Evolutionary conservation across 352 stramenopile species (phyloP).

Genomic region (Globisporangium carolinianum): DNA sequence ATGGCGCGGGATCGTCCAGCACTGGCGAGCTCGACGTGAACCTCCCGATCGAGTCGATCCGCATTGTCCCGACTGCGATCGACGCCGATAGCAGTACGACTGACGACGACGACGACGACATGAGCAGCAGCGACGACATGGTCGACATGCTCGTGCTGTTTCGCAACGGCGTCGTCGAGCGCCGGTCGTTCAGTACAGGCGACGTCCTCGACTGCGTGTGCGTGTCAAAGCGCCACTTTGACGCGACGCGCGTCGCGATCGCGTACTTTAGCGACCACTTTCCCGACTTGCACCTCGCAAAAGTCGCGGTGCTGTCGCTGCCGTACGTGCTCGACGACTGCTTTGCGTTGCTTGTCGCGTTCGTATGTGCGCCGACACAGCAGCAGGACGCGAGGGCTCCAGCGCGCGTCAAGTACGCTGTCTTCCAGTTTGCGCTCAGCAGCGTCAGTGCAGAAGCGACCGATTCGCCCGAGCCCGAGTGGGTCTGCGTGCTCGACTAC

Average conservation of each 20-base stretch:
- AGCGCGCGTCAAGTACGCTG: constrained; percentile 53
- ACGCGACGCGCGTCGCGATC: constrained; percentile 51
- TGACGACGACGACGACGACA: constrained; percentile 9
- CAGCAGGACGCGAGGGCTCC: constrained; percentile 15
- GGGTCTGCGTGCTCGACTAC: constrained; percentile 61
- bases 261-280: constrained; percentile 72
- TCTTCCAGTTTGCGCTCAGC: constrained; percentile 58
- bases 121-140: constrained; percentile 22
- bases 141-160: constrained; percentile 70
- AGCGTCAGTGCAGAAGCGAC: constrained; percentile 4
- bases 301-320: constrained; percentile 59
- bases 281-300: constrained; percentile 43
- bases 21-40: constrained; percentile 34
- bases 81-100: background rate
- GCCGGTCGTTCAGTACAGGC: constrained; percentile 54
- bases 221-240: constrained; percentile 48
- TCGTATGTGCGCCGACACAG: constrained; percentile 39
- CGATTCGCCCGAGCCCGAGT: constrained; percentile 35
- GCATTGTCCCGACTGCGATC: constrained; percentile 24
- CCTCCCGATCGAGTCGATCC: constrained; percentile 47
- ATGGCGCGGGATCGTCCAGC: background rate
- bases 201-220: constrained; percentile 63
- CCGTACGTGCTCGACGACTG: constrained; percentile 51
- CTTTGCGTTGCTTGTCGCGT: constrained; percentile 58
- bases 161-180: constrained; percentile 52